Percentiles rank a stretch among this genome's conserved stretches.
Evolutionary conservation across 2,329 filamentous ascomycete genomes (phyloP).

Genomic region (Diaporthe capsici): DNA sequence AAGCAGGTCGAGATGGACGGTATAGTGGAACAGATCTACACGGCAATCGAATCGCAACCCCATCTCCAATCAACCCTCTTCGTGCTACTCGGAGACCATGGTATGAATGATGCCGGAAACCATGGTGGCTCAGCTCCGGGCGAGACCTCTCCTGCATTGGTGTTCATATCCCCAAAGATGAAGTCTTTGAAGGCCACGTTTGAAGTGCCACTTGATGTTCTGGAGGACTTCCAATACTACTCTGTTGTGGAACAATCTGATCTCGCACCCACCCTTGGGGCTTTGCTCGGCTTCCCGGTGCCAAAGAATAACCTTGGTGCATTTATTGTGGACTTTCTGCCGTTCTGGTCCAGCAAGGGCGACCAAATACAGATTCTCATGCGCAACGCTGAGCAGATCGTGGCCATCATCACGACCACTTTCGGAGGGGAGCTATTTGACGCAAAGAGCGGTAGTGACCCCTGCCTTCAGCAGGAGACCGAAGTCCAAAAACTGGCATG

Average conservation of each 20-base stretch:
- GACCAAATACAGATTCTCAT: constrained; percentile 79
- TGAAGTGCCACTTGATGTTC: constrained; percentile 69
- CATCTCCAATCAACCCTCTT: constrained; percentile 86
- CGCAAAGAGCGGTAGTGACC: constrained; percentile 42
- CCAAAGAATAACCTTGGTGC: constrained; percentile 92
- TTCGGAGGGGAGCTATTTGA: constrained; percentile 69
- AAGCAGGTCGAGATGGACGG: constrained; percentile 96
- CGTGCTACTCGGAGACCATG: constrained; percentile 92
- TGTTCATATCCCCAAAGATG: constrained; percentile 91
- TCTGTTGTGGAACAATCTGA: constrained; percentile 92
- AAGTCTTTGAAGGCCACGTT: constrained; percentile 63
- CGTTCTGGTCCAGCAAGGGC: constrained; percentile 76
- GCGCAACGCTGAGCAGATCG: constrained; percentile 85
- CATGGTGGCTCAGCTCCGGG: constrained; percentile 94
- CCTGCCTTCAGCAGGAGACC: constrained; percentile 55
- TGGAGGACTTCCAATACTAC: constrained; percentile 87
- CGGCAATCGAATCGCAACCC: constrained; percentile 76
- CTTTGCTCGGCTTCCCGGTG: constrained; percentile 87
- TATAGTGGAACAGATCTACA: constrained; percentile 82
- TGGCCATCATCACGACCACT: constrained; percentile 81
- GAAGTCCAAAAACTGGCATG: constrained; percentile 75
- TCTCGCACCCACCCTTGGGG: constrained; percentile 89
- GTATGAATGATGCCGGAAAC: constrained; percentile 99
- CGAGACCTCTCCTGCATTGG: constrained; percentile 92
- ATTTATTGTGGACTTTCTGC: constrained; percentile 83